Evolutionary conservation across 495 filamentous ascomycete genomes (phyloP), one percentile per base, ranked within the genome.

Genomic region (Aspergillus diversus): DNA sequence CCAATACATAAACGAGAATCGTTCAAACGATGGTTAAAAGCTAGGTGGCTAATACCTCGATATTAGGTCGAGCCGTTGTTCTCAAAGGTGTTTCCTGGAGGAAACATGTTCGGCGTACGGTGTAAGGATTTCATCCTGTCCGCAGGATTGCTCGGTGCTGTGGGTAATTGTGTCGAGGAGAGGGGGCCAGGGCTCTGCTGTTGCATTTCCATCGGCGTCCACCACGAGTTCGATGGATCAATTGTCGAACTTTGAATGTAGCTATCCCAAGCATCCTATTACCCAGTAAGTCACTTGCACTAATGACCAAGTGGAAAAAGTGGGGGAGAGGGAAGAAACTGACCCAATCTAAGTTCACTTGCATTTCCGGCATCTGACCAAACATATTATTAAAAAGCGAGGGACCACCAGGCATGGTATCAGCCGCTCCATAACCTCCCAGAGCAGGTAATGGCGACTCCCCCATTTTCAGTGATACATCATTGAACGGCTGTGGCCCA

Each of bases 311-410:
- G n/a, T 15, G n/a, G 11, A 15, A 48, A 37, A 33, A 8, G 34
- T n/a, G 8, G 15, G 11, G 13, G 8, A 57, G 37, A 59, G 37
- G 35, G 7, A 7, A 33, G n/a, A 15, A 53, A 72, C 87, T 76
- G 79, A 93, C 91, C 91, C 91, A 95, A 69, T 93, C 91, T 67
- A 93, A 83, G 64, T 89, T 91, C 32, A 63, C 72, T 61, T 87
- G 84, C 79, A 85, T 80, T 42, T 90, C 88, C 32, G 87, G 86
- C 71, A 83, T 79, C 54, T 82, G 75, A 21, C 86, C 81, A 63
- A 90, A 80, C 69, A 83, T 79, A 62, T 77, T 84, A 57, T 74
- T 83, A 57, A 82, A 81, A 63, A 81, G 84, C 61, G 86, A 87
- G 60, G 79, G 70, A 17, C 69, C 67, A 21, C 71, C 74, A 3